Conservation (phyloP, 2,329 filamentous ascomycete genomes). For the Thelonectria blattea region DNA sequence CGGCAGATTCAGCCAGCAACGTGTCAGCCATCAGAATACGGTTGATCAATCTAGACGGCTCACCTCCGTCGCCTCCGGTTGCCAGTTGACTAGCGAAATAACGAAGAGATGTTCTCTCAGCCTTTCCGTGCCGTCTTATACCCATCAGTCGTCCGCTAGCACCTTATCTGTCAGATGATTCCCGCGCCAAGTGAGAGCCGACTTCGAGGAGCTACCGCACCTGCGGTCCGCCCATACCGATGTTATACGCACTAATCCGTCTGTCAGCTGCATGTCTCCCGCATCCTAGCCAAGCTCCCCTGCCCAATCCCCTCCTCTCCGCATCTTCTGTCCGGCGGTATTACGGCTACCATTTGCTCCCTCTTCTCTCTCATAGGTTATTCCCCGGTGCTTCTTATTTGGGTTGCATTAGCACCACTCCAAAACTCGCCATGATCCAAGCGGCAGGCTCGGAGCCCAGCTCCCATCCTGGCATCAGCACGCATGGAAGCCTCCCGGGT, state of each 20-base stretch:
- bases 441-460: slow-evolving; percentile 12
- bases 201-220: slow-evolving; percentile 23
- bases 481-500: slow-evolving; percentile 2
- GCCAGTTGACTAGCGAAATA: background rate
- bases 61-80: background rate
- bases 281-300: slow-evolving; percentile 10
- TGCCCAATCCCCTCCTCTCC: slow-evolving; percentile 17
- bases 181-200: background rate
- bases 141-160: background rate
- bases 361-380: slow-evolving; percentile 16
- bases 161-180: slow-evolving; percentile 10
- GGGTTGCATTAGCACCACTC: slow-evolving; percentile 1
- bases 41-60: background rate
- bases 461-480: slow-evolving; percentile 24
- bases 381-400: slow-evolving; percentile 4
- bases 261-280: slow-evolving; percentile 22
- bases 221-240: slow-evolving; percentile 36
- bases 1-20: slow-evolving; percentile 6
- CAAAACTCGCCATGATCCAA: slow-evolving; percentile 10
- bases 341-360: slow-evolving; percentile 15
- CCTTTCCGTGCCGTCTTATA: background rate
- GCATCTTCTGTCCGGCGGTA: slow-evolving; percentile 17
- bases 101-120: background rate
- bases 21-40: slow-evolving; percentile 5
- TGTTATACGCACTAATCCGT: slow-evolving; percentile 17